Conservation (phyloP, 495 filamentous ascomycete genomes). For the Hypoxylon rickii region DNA sequence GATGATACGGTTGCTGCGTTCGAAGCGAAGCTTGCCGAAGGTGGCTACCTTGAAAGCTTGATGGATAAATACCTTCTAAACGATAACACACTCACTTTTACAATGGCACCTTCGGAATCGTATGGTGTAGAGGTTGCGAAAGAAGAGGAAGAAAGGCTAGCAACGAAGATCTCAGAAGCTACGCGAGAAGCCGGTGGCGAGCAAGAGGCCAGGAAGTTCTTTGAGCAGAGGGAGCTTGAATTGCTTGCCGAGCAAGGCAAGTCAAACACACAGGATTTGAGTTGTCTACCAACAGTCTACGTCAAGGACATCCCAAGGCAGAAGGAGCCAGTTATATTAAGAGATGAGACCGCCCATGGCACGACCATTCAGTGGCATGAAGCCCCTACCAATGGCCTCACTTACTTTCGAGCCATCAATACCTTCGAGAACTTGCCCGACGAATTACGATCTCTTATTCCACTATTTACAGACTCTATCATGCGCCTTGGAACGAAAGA, state of each 20-base stretch:
- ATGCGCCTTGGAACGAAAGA: conserved; percentile 89
- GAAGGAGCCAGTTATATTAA: conserved; percentile 70
- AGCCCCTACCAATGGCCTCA: conserved; percentile 91
- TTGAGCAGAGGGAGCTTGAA: conserved; percentile 77
- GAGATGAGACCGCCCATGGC: conserved; percentile 67
- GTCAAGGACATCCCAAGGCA: conserved; percentile 84
- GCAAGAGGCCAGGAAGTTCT: conserved; percentile 66
- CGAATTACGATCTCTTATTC: conserved; percentile 82
- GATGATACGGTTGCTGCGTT: conserved; percentile 84
- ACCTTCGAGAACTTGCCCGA: conserved; percentile 77
- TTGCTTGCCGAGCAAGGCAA: conserved; percentile 81
- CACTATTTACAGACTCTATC: conserved; percentile 88
- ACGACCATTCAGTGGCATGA: conserved; percentile 86
- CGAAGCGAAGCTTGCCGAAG: conserved; percentile 69
- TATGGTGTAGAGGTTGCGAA: conserved; percentile 73
- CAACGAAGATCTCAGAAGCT: conserved; percentile 69
- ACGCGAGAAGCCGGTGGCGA: conserved; percentile 70
- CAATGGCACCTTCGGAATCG: conserved; percentile 81
- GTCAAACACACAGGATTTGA: conserved; percentile 79
- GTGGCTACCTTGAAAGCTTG: conserved; percentile 79
- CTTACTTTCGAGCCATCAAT: conserved; percentile 92
- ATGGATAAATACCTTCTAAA: conserved; percentile 90
- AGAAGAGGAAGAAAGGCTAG: conserved; percentile 76
- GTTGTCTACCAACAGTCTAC: conserved; percentile 83
- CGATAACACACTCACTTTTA: conserved; percentile 85